phyloP scores from a whole-genome alignment of 257 asterid genomes.

The Osmanthus fragrans region DNA sequence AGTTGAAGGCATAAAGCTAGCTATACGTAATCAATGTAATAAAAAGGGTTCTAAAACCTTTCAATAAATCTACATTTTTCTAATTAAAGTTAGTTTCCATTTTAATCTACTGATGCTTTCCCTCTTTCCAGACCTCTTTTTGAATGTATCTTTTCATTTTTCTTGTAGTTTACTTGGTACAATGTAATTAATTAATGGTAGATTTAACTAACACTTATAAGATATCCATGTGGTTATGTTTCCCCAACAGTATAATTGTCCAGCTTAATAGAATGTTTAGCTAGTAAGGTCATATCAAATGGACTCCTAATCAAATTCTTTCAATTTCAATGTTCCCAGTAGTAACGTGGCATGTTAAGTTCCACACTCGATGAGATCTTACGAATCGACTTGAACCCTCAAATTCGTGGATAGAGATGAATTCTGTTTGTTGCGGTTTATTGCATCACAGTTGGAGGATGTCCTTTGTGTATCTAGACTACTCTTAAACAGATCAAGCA shows the following conservation, averaged over 20 bases:
- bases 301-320: slow-evolving; percentile 42
- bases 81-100: slow-evolving; percentile 30
- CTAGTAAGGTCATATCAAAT: slow-evolving; percentile 49
- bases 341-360: slow-evolving; percentile 38
- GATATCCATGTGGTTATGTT: slow-evolving; percentile 77
- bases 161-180: no score
- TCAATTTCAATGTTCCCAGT: slow-evolving; percentile 53
- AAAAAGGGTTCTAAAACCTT: slow-evolving; percentile 7
- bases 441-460: no score
- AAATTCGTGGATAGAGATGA: no score
- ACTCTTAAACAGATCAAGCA: no score
- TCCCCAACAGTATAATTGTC: slow-evolving; percentile 50
- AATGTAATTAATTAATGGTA: no score
- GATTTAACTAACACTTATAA: slow-evolving; percentile 55
- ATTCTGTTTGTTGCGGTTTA: no score
- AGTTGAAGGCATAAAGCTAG: slow-evolving; percentile 19
- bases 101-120: not conserved
- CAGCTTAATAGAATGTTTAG: slow-evolving; percentile 39
- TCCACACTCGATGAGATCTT: no score
- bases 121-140: not conserved
- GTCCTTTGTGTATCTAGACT: no score
- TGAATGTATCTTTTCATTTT: no score
- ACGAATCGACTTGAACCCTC: no score
- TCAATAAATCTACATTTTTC: slow-evolving; percentile 24
- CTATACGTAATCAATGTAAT: slow-evolving; percentile 27